These are phyloP conservation scores for Chaetomium olivaceum DNA, from an alignment of 2,329 filamentous ascomycete genomes.

Conservation along the genomic window DNA sequence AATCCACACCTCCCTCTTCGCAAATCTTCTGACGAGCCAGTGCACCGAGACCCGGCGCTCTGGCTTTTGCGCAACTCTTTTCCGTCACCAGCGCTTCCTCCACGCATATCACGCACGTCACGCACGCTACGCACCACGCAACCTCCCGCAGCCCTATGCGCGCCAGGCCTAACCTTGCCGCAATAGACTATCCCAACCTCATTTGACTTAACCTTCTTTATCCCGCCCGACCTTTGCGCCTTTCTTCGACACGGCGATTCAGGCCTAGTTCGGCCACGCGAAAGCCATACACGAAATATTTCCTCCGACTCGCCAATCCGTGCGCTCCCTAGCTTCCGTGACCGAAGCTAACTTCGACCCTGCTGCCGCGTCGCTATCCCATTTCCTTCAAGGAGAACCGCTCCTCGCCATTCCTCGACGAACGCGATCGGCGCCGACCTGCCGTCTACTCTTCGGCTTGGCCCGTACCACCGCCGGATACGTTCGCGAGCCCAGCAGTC, in stretches of 20 bases:
- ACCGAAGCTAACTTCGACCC: background rate
- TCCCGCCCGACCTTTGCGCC: background rate
- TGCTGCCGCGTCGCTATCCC: slow-evolving; percentile 7
- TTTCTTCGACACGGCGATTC: background rate
- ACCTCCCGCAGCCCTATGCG: slow-evolving; percentile 19
- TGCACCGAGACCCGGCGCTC: slow-evolving; percentile 17
- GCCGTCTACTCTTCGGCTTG: slow-evolving; percentile 23
- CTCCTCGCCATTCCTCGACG: slow-evolving; percentile 1
- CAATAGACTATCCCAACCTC: slow-evolving; percentile 22
- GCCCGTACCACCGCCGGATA: slow-evolving; percentile 20
- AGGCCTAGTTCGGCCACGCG: background rate
- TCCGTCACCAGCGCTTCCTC: slow-evolving; percentile 16
- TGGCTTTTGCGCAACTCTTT: slow-evolving; percentile 14
- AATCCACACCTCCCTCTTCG: slow-evolving; percentile 19
- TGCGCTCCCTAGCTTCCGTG: background rate
- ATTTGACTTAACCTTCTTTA: slow-evolving; percentile 11
- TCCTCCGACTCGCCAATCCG: background rate
- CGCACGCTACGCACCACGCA: background rate
- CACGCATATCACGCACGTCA: background rate
- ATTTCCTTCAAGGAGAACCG: background rate
- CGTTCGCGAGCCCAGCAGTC: slow-evolving; percentile 16
- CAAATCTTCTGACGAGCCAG: slow-evolving; percentile 16
- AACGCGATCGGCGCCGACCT: slow-evolving; percentile 25
- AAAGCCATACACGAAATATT: background rate
- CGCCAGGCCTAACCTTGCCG: slow-evolving; percentile 28